These are phyloP conservation scores for Trichoderma sp. DNA, from an alignment of 2,329 filamentous ascomycete genomes.

Conservation along the genomic window DNA sequence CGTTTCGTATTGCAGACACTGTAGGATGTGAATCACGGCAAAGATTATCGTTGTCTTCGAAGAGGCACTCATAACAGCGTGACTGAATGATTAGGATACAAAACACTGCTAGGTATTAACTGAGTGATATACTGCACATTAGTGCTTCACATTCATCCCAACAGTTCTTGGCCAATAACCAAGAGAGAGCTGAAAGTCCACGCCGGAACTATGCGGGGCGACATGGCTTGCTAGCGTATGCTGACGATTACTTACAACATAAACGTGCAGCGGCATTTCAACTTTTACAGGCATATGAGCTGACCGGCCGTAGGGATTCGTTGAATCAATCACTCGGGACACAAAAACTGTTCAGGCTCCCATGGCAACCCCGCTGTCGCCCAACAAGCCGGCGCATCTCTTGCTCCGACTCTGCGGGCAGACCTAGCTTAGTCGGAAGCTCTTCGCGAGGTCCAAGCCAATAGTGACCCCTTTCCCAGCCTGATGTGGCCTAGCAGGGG, in stretches of 20 bases:
- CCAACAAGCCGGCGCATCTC: slow-evolving; percentile 22
- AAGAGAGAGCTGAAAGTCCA: not conserved
- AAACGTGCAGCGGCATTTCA: not conserved
- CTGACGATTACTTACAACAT: not conserved
- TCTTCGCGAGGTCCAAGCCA: slow-evolving; percentile 7
- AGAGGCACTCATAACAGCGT: not conserved
- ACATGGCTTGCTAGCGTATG: not conserved
- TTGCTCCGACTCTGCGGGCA: slow-evolving; percentile 23
- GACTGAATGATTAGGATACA: not conserved
- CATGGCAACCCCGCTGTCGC: not conserved
- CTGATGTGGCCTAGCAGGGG: slow-evolving; percentile 13
- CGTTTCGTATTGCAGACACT: not conserved
- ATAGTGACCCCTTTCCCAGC: not conserved
- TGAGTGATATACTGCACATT: not conserved
- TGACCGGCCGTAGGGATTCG: not conserved
- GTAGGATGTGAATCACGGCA: too few relatives aligned
- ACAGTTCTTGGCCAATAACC: not conserved
- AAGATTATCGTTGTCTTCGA: not conserved
- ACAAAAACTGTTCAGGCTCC: not conserved
- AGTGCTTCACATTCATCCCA: not conserved
- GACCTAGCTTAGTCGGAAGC: not conserved
- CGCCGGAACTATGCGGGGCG: not conserved
- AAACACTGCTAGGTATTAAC: not conserved
- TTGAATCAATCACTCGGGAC: not conserved
- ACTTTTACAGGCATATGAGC: not conserved